These are phyloP conservation scores for Fusarium verrucosum DNA, from an alignment of 2,329 filamentous ascomycete genomes.

Conservation along the genomic window DNA sequence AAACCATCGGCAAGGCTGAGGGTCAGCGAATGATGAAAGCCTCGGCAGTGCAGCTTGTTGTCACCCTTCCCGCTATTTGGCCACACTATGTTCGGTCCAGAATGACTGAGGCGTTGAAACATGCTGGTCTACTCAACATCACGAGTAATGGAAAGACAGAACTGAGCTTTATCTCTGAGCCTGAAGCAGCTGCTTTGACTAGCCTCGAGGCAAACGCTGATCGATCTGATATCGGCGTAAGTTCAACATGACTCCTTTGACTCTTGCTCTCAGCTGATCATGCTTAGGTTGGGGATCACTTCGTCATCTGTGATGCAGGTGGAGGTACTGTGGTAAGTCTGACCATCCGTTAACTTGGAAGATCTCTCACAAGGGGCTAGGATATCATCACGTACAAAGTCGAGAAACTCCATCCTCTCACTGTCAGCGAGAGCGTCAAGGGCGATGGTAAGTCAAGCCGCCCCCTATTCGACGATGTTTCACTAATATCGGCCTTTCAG, in stretches of 20 bases:
- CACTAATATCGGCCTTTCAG: constrained; percentile 33
- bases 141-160: constrained; percentile 45
- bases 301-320: constrained; percentile 52
- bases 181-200: constrained; percentile 57
- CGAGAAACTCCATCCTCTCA: constrained; percentile 37
- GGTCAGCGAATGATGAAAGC: constrained; percentile 19
- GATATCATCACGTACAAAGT: constrained; percentile 56
- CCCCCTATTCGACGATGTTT: neutral
- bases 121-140: constrained; percentile 50
- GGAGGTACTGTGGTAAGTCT: constrained; percentile 50
- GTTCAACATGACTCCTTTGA: neutral
- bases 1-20: constrained; percentile 41
- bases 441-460: constrained; percentile 47
- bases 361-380: constrained; percentile 11
- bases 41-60: constrained; percentile 44
- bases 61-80: constrained; percentile 60
- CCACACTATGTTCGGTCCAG: constrained; percentile 49
- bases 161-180: constrained; percentile 54
- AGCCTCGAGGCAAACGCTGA: constrained; percentile 46
- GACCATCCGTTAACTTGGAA: neutral
- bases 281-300: constrained; percentile 35
- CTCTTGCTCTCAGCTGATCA: neutral
- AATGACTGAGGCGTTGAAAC: constrained; percentile 50
- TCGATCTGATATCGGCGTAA: constrained; percentile 37
- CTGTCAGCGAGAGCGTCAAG: constrained; percentile 50